Conservation (phyloP, 2,329 filamentous ascomycete genomes). For the Aspergillus novoparasiticus region DNA sequence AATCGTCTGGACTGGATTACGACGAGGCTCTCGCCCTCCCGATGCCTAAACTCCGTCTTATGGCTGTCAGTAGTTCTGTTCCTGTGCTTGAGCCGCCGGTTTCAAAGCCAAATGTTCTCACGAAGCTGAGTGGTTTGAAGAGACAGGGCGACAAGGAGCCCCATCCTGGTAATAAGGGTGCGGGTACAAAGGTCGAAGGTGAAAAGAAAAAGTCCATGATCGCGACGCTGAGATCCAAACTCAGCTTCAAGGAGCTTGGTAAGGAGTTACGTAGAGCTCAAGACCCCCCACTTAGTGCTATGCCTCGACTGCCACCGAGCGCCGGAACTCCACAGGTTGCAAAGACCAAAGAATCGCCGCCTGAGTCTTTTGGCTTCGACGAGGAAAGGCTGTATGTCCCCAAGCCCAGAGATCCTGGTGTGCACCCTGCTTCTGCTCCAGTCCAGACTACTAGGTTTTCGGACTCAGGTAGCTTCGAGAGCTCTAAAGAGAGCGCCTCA, state of each 20-base stretch:
- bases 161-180: neutral
- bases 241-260: conserved; percentile 33
- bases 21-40: conserved; percentile 30
- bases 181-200: conserved; percentile 4
- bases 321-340: neutral
- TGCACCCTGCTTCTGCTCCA: conserved; percentile 20
- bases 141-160: conserved; percentile 24
- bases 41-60: conserved; percentile 29
- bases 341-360: neutral
- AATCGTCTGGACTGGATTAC: conserved; percentile 27
- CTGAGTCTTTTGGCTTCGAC: conserved; percentile 9
- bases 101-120: conserved; percentile 1
- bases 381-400: conserved; percentile 22
- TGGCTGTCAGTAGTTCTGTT: conserved; percentile 7
- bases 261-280: conserved; percentile 27
- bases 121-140: conserved; percentile 11
- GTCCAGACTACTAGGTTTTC: conserved; percentile 8
- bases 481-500: conserved; percentile 3
- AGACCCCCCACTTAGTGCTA: conserved; percentile 10
- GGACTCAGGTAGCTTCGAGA: conserved; percentile 3
- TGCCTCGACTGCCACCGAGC: conserved; percentile 11
- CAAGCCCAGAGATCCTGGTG: conserved; percentile 10
- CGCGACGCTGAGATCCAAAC: conserved; percentile 30
- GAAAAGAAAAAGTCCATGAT: conserved; percentile 30
- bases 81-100: neutral